Evolutionary conservation across 179 eudicot genomes (phyloP), one percentile per base, ranked within the genome.

Genomic region (Drosera spatulata): DNA sequence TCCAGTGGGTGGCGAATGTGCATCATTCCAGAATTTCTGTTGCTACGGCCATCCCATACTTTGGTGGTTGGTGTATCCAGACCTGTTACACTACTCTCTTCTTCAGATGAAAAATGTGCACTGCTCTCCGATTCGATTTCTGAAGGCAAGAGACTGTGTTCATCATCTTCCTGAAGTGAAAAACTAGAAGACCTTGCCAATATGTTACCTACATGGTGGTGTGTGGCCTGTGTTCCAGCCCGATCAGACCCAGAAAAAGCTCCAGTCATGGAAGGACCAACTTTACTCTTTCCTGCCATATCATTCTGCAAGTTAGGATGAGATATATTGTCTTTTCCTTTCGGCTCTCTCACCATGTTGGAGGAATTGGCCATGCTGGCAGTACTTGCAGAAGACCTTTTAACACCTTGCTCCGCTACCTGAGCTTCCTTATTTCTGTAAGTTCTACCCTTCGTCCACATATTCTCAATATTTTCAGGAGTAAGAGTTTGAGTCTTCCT

Each of bases 401-500:
- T 73, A 48, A 43, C 59, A 54, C 41, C 74, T 67, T 73, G 68
- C 64, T 71, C 69, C 11, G 48, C 68, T 12, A 60, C 22, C 56
- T 47, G 65, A 73, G 61, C 60, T 50, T 80, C 88, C 58, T 79
- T 74, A 56, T 66, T 80, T 66, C 68, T 79, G 69, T 86, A 85
- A 67, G 80, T 69, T 80, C 80, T 81, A 33, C 99, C 97, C 75
- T 85, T 89, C 11, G 99, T 65, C 99, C 99, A 93, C 97, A 89
- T 83, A 69, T 89, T 90, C 64, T 89, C 99, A 69, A 86, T 75
- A 82, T 93, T 76, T 62, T 89, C 94, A 38, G 97, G 99, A 74
- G 97, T 85, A 78, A 86, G 85, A 62, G 87, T 87, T 74, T 81
- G 77, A 50, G 85, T 89, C 63, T 93, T 90, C 69, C 74, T 77